A percentile compares a stretch with the other conserved stretches of the same genome.
These are phyloP conservation scores for Jamesozyma piceae DNA, from an alignment of 805 yeast species.

Conservation along the genomic window DNA sequence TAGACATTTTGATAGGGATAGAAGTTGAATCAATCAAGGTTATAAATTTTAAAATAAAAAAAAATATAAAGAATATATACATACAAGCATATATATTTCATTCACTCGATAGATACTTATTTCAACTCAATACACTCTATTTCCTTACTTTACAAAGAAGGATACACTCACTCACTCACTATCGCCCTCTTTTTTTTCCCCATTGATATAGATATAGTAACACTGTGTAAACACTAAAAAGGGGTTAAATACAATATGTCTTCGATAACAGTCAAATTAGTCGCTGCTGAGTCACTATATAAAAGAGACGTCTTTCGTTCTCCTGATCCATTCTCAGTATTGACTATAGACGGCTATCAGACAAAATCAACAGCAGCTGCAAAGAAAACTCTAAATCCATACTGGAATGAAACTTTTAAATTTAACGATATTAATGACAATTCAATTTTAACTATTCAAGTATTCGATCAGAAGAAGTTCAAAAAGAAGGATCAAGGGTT, in stretches of 20 bases:
- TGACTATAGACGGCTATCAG: slow-evolving; percentile 95
- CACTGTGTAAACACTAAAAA: too few relatives aligned
- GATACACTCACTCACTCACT: too few relatives aligned
- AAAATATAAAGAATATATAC: too few relatives aligned
- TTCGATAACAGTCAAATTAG: slow-evolving; percentile 57
- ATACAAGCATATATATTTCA: too few relatives aligned
- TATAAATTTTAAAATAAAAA: too few relatives aligned
- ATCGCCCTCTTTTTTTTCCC: too few relatives aligned
- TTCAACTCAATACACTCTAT: too few relatives aligned
- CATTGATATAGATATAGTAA: too few relatives aligned
- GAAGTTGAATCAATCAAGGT: too few relatives aligned
- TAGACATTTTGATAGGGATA: too few relatives aligned
- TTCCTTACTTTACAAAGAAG: too few relatives aligned
- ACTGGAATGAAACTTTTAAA: slow-evolving; percentile 90
- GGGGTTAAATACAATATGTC: slow-evolving; percentile 14
- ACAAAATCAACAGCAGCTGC: slow-evolving; percentile 92
- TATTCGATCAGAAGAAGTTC: slow-evolving; percentile 94
- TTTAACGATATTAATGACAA: slow-evolving; percentile 67
- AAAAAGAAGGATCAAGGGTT: slow-evolving; percentile 98
- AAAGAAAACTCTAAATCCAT: slow-evolving; percentile 88
- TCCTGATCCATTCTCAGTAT: slow-evolving; percentile 96
- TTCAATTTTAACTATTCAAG: slow-evolving; percentile 83
- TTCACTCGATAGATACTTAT: too few relatives aligned
- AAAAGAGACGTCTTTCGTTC: slow-evolving; percentile 91
- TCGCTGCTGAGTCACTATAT: slow-evolving; percentile 92